phyloP scores from a whole-genome alignment of 176 grass and related monocot genomes.

The Musa troglodytarum region DNA sequence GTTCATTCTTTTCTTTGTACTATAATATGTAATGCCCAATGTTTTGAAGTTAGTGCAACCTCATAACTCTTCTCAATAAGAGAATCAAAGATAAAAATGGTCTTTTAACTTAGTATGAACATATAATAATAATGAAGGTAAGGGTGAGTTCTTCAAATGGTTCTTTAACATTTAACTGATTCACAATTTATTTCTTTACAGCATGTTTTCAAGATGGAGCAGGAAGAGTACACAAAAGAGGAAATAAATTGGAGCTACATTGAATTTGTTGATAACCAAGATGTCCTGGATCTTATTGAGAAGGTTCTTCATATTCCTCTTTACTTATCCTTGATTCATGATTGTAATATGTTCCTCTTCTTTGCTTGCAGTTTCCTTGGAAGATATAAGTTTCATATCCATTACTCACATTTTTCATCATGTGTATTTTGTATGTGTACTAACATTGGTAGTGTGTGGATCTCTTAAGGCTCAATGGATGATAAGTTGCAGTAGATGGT shows the following conservation, averaged over 20 bases:
- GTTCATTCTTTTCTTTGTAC: not conserved
- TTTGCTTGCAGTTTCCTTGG: not conserved
- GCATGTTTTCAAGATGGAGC: slow-evolving; percentile 99
- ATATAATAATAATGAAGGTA: not conserved
- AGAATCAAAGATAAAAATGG: not conserved
- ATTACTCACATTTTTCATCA: not conserved
- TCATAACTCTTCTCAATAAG: not conserved
- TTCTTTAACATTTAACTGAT: not conserved
- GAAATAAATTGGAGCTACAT: slow-evolving; percentile 99
- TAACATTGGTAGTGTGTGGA: not conserved
- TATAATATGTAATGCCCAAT: not conserved
- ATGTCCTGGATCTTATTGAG: slow-evolving; percentile 99
- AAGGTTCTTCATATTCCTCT: slow-evolving; percentile 41
- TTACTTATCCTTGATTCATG: not conserved
- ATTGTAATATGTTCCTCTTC: not conserved
- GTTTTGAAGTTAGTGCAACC: not conserved
- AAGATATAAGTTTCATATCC: not conserved
- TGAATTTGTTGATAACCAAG: slow-evolving; percentile 97
- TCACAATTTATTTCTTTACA: slow-evolving; percentile 29
- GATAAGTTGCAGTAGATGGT: not conserved
- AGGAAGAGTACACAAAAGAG: slow-evolving; percentile 99
- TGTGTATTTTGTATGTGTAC: not conserved
- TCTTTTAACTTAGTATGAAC: not conserved
- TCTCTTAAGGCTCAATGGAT: not conserved
- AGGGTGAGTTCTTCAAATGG: not conserved